These are phyloP conservation scores for Nemania sp. DNA, from an alignment of 2,329 filamentous ascomycete genomes.

Conservation along the genomic window DNA sequence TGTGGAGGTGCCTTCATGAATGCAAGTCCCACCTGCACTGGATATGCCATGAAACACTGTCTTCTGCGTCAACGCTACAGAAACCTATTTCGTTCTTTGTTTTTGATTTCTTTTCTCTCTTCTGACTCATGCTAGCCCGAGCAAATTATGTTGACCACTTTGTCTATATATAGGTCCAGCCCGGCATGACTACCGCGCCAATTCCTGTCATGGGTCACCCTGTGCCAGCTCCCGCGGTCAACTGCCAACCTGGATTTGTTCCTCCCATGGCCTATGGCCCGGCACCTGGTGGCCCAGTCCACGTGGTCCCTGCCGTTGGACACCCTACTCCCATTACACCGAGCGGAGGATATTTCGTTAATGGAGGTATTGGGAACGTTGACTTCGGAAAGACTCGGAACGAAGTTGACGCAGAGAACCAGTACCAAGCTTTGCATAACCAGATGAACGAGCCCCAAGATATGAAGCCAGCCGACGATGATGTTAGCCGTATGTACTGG, in stretches of 20 bases:
- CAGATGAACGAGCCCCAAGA: constrained; percentile 61
- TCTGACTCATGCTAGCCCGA: too few relatives aligned
- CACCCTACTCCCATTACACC: constrained; percentile 14
- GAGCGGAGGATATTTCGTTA: constrained; percentile 6
- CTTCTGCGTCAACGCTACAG: constrained; percentile 15
- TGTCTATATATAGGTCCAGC: constrained; percentile 25
- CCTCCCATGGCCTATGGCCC: constrained; percentile 14
- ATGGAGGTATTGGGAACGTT: constrained; percentile 14
- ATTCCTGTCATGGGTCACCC: constrained; percentile 29
- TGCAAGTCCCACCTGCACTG: constrained; percentile 22
- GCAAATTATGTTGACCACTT: constrained; percentile 28
- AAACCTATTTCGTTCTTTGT: not conserved
- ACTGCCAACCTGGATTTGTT: constrained; percentile 9
- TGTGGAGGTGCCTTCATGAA: constrained; percentile 8
- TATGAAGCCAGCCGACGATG: constrained; percentile 64
- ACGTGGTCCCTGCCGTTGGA: constrained; percentile 9
- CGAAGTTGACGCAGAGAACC: constrained; percentile 52
- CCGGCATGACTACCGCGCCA: constrained; percentile 30
- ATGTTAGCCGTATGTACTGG: constrained; percentile 63
- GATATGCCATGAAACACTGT: not conserved
- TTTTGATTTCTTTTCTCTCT: too few relatives aligned
- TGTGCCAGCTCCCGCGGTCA: constrained; percentile 1
- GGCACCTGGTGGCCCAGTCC: constrained; percentile 3
- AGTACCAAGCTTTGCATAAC: constrained; percentile 53
- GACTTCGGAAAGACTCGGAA: constrained; percentile 52